These are phyloP conservation scores for Arctium minus DNA, from an alignment of 129 eudicot genomes.

Conservation along the genomic window DNA sequence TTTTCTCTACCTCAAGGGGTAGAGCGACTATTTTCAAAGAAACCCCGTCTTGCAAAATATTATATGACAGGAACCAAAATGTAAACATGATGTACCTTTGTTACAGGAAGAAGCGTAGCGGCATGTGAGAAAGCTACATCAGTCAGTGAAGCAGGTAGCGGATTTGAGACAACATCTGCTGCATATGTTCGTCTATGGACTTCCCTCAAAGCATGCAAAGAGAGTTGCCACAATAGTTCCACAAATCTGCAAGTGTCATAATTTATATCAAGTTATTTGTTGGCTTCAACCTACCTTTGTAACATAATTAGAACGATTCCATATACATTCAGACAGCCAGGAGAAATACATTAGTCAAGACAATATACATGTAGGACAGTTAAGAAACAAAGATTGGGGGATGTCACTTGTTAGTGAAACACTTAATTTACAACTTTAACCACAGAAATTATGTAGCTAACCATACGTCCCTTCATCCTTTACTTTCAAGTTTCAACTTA, in stretches of 20 bases:
- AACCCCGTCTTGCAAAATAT: neutral
- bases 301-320: neutral
- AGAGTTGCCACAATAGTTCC: conserved; percentile 98
- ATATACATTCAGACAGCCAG: neutral
- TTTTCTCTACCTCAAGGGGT: neutral
- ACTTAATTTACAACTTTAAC: neutral
- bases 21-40: neutral
- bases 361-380: neutral
- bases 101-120: conserved; percentile 93
- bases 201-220: conserved; percentile 96
- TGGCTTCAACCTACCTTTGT: neutral
- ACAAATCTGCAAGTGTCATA: conserved; percentile 75
- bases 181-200: conserved; percentile 95
- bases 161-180: conserved; percentile 94
- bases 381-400: neutral
- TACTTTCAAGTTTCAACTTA: neutral
- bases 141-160: conserved; percentile 88
- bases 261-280: conserved; percentile 13
- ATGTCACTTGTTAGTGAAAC: neutral
- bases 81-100: conserved; percentile 53
- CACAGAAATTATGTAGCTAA: neutral
- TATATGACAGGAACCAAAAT: neutral
- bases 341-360: neutral
- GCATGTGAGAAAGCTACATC: conserved; percentile 99
- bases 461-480: neutral